Evolutionary conservation across 306 rosid genomes (phyloP), one percentile per base, ranked within the genome.

Genomic region (Malus sylvestris): DNA sequence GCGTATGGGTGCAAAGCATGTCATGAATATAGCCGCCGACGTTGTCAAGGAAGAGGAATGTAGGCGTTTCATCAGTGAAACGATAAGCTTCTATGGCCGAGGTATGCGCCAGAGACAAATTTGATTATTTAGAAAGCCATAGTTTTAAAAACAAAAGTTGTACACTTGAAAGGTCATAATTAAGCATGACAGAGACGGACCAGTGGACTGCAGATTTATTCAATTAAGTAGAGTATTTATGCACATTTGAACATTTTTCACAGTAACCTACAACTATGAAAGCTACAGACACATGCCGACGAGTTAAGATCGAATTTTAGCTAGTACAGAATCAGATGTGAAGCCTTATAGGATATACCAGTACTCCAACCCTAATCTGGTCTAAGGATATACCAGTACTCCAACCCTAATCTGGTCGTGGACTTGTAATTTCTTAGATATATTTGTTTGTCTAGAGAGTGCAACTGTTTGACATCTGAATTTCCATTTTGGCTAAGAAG

Each of bases 1-100:
- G 79, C 20, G 27, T 6, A 44, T 90, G 33, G 97, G 98, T 16
- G 98, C 97, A 42, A 87, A 70, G 42, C 84, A 90, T 76, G 97
- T 93, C 6, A 72, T 86, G 80, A 82, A 84, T 45, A 79, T 88
- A 68, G 98, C 97, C 1, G 93, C 98, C 19, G 97, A 93, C 82
- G 98, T 93, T 72, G 97, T 93, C 1, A 93, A 93, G 71, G 97
- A 91, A 86, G 98, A 93, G 59, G 97, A 93, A 4, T 93, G 98
- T 30, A 70, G 87, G 75, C 83, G 90, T 82, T 93, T 93, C 68
- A 81, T 93, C 72, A 68, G 69, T 76, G 89, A 89, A 78, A 85
- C 93, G 30, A 45, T 91, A 2, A 74, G 76, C 78, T 32, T 58
- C 73, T 80, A 76, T 10, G 93, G 97, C 5, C 96, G 88, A 40